Evolutionary conservation across 2,329 filamentous ascomycete species (phyloP), one percentile per base, ranked within the genome.

Genomic region (Aphanocladium album): DNA sequence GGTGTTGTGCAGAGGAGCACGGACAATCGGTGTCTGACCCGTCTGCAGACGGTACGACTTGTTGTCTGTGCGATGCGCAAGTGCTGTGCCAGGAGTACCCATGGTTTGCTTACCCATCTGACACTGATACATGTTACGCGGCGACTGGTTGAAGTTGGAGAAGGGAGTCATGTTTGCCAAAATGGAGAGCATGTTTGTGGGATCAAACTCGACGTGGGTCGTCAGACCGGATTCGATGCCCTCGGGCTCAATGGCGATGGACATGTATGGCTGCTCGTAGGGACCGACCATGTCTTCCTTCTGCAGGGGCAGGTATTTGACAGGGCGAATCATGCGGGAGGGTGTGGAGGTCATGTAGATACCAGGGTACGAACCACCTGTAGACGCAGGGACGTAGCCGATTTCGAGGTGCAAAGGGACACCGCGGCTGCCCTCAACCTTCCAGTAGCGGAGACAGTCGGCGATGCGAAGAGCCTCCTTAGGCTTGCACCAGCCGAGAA

Each of bases 41-140:
- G 93, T 97, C 76, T 98, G 95, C 49, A 99, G 78, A 64, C 90
- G 87, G 76, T 99, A 99, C 68, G 90, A 85, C 79, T 99, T 99
- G 84, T 99, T 98, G 78, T 99, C 95, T 53, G 93, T 96, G 71
- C 95, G 87, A 76, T 96, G 90, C 61, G 86, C 83, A 64, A 93
- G 80, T 2, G 93, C 89, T 8, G 93, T 90, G 61, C 89, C 93
- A 3, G 93, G 92, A 25, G 95, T 98, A 74, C 95, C 95, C 95
- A 99, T 99, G 0, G 93, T 93, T 79, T 99, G 95, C 74, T 99
- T 99, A 78, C 91, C 92, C 95, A 98, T 98, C 81, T 98, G 95
- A 78, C 93, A 97, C 73, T 96, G 91, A 73, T 98, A 99, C 93
- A 98, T 98, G 77, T 99, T 99, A 83, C 95, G 84, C 1, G 95